Base-by-base conservation (phyloP, 306 rosid genomes). In the Acacia crassicarpa region DNA sequence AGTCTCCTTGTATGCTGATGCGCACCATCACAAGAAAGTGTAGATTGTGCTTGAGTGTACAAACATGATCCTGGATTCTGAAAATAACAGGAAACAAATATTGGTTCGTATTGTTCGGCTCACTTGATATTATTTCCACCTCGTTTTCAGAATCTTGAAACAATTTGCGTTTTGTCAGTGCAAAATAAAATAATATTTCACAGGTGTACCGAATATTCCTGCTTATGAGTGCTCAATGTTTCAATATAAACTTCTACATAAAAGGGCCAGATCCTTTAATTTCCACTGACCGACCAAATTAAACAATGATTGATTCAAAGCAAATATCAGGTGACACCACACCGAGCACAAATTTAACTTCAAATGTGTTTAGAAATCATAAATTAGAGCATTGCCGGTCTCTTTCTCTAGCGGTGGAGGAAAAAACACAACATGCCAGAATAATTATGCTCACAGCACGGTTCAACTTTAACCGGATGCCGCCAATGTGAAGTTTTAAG, bases 31-130 rank as follows among this genome's bases (percentile, higher is more conserved):
- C 99, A 95, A 74, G 99, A 89, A 86, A 93, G 91, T 81, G 89
- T 74, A 49, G 97, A 82, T 48, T 83, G 90, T 11, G 90, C 82
- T 66, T 87, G 80, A 46, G 88, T 87, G 87, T 84, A 93, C 85
- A 95, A 90, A 86, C 99, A 95, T 72, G 97, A 89, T 87, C 95
- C 97, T 54, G 99, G 98, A 82, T 85, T 95, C 99, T 95, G 92
- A 83, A 78, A 76, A 44, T 16, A 67, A 51, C 46, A 15, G 48
- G 82, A 67, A 78, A 66, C 33, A 63, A 70, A 40, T 59, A 78
- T 65, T 66, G 63, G 10, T 46, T 32, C 61, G 33, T 59, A 67
- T 77, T 66, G 79, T 77, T 32, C 70, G 33, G 32, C 72, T 30
- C 45, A 5, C 46, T 53, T 80, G 53, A 63, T 32, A 56, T 40